phyloP scores from a whole-genome alignment of 345 rosid genomes.

The Eucalyptus globulus region DNA sequence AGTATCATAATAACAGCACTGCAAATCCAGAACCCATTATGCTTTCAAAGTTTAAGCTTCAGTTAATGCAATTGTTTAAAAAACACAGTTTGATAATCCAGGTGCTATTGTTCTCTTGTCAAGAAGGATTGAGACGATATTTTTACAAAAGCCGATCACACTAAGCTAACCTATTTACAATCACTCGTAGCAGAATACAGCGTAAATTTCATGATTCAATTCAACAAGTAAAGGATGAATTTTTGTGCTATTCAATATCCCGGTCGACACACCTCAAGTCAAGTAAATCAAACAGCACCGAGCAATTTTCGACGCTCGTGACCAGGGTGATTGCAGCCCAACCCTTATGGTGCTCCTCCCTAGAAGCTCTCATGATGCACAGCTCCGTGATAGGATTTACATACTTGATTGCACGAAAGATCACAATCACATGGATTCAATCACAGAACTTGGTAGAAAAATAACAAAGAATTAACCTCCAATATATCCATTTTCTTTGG shows the following conservation, averaged over 20 bases:
- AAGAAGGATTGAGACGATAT: neutral
- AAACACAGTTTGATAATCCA: neutral
- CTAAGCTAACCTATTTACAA: neutral
- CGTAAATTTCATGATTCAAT: neutral
- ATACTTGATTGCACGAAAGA: constrained; percentile 34
- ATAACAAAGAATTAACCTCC: neutral
- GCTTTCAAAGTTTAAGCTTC: neutral
- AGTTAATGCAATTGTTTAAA: neutral
- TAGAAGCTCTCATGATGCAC: constrained; percentile 53
- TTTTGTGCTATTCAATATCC: neutral
- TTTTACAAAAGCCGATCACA: neutral
- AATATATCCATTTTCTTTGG: neutral
- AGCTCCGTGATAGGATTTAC: constrained; percentile 69
- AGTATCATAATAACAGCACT: neutral
- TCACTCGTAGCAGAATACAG: neutral
- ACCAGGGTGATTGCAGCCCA: constrained; percentile 76
- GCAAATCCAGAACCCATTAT: neutral
- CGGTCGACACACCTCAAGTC: constrained; percentile 18
- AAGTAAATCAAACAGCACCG: constrained; percentile 51
- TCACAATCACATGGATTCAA: neutral
- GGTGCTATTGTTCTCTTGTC: neutral
- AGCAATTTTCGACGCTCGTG: constrained; percentile 48
- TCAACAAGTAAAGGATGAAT: neutral
- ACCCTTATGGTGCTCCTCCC: constrained; percentile 61
- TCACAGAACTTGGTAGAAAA: neutral